A percentile compares a stretch with the other conserved stretches of the same genome.
Evolutionary conservation across 2,329 filamentous ascomycete genomes (phyloP).

Genomic region (Phoma sp.): DNA sequence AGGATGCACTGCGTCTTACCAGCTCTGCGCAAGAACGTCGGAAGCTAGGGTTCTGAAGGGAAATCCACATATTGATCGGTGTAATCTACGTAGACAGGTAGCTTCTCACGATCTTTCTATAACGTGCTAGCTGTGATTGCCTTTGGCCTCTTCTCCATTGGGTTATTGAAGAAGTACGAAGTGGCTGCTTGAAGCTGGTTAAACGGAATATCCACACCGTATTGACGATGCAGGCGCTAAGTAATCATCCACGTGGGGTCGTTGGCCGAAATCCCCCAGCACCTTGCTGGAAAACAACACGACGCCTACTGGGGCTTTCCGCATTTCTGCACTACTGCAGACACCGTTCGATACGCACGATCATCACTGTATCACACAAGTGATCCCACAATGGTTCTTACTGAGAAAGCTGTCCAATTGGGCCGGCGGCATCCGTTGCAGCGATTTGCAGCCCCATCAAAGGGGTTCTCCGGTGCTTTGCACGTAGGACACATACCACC

Average conservation of each 20-base stretch:
- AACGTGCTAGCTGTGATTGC: too few relatives aligned
- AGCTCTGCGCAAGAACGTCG: too few relatives aligned
- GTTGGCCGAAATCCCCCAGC: not conserved
- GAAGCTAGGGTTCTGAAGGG: too few relatives aligned
- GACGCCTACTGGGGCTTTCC: not conserved
- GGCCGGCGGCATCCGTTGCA: conserved; percentile 65
- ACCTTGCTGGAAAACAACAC: not conserved
- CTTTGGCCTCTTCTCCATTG: too few relatives aligned
- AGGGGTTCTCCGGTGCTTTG: conserved; percentile 65
- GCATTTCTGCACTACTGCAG: not conserved
- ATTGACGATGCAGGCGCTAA: too few relatives aligned
- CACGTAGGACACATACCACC: conserved; percentile 54
- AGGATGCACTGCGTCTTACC: too few relatives aligned
- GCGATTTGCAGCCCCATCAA: conserved; percentile 68
- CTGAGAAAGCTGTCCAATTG: conserved; percentile 30
- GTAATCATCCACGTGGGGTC: conserved; percentile 6
- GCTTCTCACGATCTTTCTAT: too few relatives aligned
- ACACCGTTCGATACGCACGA: not conserved
- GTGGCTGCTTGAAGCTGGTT: too few relatives aligned
- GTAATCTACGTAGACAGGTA: too few relatives aligned
- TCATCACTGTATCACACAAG: not conserved
- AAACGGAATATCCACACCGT: too few relatives aligned
- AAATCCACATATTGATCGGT: too few relatives aligned
- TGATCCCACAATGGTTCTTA: conserved; percentile 19
- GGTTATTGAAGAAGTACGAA: too few relatives aligned